Percentiles rank a stretch among this genome's conserved stretches.
Evolutionary conservation across 2,329 filamentous ascomycete genomes (phyloP).

Genomic region (Sporothrix pseudoabietina): DNA sequence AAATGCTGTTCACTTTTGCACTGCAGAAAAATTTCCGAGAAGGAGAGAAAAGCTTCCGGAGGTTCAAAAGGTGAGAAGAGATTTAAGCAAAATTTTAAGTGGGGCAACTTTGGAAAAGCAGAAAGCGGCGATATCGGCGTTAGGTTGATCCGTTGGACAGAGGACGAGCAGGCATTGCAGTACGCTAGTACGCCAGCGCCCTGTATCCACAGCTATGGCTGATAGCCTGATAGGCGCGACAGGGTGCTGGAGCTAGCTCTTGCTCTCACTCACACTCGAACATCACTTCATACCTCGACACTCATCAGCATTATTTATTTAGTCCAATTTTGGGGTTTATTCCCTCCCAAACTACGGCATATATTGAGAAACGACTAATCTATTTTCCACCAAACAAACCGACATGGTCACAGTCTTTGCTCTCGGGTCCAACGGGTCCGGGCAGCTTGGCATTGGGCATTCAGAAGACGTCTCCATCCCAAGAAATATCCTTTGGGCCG

Average conservation of each 20-base stretch:
- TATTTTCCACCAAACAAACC: neutral
- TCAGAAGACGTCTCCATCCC: slow-evolving; percentile 70
- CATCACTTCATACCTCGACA: neutral
- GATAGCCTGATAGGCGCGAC: neutral
- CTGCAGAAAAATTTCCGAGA: slow-evolving; percentile 17
- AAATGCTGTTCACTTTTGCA: neutral
- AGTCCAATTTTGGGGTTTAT: neutral
- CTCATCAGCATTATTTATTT: neutral
- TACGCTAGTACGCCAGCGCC: neutral
- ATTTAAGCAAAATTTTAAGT: slow-evolving; percentile 28
- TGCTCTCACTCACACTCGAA: neutral
- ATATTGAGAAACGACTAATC: neutral
- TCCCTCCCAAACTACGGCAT: neutral
- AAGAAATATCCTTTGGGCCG: slow-evolving; percentile 61
- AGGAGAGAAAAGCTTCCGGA: slow-evolving; percentile 7
- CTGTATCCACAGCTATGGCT: slow-evolving; percentile 1
- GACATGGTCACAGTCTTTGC: slow-evolving; percentile 62
- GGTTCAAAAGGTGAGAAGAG: neutral
- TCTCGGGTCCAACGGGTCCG: slow-evolving; percentile 75
- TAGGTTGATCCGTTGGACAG: slow-evolving; percentile 26
- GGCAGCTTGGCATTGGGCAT: slow-evolving; percentile 72
- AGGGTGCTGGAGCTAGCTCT: neutral
- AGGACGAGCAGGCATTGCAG: neutral
- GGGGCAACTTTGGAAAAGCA: neutral
- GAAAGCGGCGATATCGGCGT: slow-evolving; percentile 9